These are phyloP conservation scores for Trichophaea hybrida DNA, from an alignment of 2,329 filamentous ascomycete genomes.

Conservation along the genomic window DNA sequence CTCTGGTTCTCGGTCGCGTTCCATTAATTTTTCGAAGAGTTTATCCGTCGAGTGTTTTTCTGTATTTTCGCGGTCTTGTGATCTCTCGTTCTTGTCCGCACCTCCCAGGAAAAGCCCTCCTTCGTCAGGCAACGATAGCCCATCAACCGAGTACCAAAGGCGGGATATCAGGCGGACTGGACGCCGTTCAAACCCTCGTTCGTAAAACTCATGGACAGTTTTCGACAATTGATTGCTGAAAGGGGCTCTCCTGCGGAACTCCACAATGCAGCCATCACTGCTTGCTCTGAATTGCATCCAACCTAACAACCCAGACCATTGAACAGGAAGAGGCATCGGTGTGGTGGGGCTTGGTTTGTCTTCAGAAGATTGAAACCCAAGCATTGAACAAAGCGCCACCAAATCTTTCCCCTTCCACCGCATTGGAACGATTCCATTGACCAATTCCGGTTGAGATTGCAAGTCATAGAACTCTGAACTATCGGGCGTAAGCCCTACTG, in stretches of 20 bases:
- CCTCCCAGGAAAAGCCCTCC: not conserved
- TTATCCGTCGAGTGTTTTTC: not conserved
- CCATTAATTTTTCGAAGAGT: not conserved
- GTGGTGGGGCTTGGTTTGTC: not conserved
- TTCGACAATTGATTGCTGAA: conserved; percentile 3
- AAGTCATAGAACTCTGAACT: conserved; percentile 11
- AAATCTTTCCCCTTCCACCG: conserved; percentile 17
- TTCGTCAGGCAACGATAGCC: not conserved
- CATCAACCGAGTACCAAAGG: conserved; percentile 10
- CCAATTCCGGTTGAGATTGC: conserved; percentile 14
- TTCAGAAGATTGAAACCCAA: conserved; percentile 15
- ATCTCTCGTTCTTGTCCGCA: not conserved
- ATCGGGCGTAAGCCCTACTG: too few species aligned
- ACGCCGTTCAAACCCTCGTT: not conserved
- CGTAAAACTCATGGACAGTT: conserved; percentile 3
- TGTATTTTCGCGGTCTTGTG: not conserved
- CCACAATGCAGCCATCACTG: conserved; percentile 14
- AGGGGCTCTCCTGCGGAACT: conserved; percentile 9
- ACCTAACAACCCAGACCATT: conserved; percentile 18
- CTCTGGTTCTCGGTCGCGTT: not conserved
- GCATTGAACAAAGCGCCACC: conserved; percentile 15
- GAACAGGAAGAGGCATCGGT: conserved; percentile 14
- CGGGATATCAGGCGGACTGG: conserved; percentile 2
- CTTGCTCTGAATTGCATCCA: conserved; percentile 18
- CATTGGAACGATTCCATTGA: conserved; percentile 21